Conservation (phyloP, 2,329 filamentous ascomycete genomes). For the Phyllachora maydis region DNA sequence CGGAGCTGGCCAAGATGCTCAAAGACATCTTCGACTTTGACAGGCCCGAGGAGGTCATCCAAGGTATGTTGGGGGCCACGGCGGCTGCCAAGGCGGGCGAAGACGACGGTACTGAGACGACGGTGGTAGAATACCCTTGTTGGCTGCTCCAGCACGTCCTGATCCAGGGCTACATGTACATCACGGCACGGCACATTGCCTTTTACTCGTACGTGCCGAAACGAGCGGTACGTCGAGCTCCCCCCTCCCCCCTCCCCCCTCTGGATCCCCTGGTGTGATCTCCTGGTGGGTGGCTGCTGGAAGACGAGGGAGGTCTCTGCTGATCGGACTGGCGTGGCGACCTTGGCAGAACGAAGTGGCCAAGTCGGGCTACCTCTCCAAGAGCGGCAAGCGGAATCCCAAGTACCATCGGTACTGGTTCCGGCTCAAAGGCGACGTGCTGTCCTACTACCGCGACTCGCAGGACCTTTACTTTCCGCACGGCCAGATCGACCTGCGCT, state of each 20-base stretch:
- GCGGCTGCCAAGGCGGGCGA: constrained; percentile 24
- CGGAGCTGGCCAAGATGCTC: constrained; percentile 46
- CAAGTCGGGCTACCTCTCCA: constrained; percentile 77
- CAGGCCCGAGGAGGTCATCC: constrained; percentile 62
- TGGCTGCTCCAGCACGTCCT: constrained; percentile 84
- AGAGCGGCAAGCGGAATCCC: constrained; percentile 73
- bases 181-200: constrained; percentile 81
- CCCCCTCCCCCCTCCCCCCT: too few species aligned
- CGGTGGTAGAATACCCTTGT: too few species aligned
- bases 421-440: constrained; percentile 70
- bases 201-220: constrained; percentile 96
- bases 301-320: background rate
- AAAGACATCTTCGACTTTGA: constrained; percentile 78
- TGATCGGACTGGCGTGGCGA: too few species aligned
- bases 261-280: too few species aligned
- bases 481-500: constrained; percentile 80
- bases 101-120: too few species aligned
- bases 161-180: constrained; percentile 88
- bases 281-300: too few species aligned
- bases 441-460: constrained; percentile 73
- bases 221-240: constrained; percentile 51
- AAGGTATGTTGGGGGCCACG: constrained; percentile 25
- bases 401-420: constrained; percentile 90
- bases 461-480: constrained; percentile 80
- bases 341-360: constrained; percentile 40